Conservation (phyloP, 2,329 filamentous ascomycete species). For the Trichoderma brevicompactum region DNA sequence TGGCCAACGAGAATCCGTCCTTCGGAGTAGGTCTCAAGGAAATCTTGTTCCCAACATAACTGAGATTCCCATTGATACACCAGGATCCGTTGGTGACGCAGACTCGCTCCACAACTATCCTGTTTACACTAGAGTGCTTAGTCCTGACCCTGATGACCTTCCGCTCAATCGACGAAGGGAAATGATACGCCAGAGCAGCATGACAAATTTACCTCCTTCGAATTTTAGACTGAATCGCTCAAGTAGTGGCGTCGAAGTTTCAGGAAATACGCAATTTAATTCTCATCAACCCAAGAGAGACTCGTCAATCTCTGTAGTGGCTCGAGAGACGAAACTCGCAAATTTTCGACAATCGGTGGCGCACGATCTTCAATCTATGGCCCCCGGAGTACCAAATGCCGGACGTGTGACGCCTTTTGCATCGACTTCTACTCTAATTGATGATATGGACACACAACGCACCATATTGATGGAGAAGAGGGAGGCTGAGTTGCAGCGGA, state of each 20-base stretch:
- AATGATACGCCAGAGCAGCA: constrained; percentile 60
- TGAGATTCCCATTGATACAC: constrained; percentile 35
- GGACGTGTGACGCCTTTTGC: constrained; percentile 48
- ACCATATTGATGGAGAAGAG: constrained; percentile 63
- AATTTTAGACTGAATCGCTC: constrained; percentile 33
- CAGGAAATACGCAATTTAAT: constrained; percentile 51
- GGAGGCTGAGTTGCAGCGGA: constrained; percentile 64
- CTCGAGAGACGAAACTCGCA: constrained; percentile 64
- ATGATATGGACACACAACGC: constrained; percentile 57
- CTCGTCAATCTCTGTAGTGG: constrained; percentile 48
- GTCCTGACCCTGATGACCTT: constrained; percentile 66
- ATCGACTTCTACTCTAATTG: constrained; percentile 40
- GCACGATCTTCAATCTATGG: constrained; percentile 59
- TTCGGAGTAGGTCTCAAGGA: constrained; percentile 57
- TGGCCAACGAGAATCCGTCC: constrained; percentile 58
- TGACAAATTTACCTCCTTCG: constrained; percentile 42
- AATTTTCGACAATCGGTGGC: constrained; percentile 69
- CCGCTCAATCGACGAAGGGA: constrained; percentile 70
- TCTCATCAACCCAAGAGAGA: constrained; percentile 59
- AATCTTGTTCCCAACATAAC: constrained; percentile 40
- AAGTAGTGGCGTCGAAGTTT: constrained; percentile 36
- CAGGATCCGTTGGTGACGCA: constrained; percentile 47
- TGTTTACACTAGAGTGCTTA: constrained; percentile 38
- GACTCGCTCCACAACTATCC: constrained; percentile 47
- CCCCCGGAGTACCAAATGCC: constrained; percentile 40